Evolutionary conservation across 805 yeast species (phyloP), one percentile per base, ranked within the genome.

Genomic region (Schizosaccharomyces lindneri): DNA sequence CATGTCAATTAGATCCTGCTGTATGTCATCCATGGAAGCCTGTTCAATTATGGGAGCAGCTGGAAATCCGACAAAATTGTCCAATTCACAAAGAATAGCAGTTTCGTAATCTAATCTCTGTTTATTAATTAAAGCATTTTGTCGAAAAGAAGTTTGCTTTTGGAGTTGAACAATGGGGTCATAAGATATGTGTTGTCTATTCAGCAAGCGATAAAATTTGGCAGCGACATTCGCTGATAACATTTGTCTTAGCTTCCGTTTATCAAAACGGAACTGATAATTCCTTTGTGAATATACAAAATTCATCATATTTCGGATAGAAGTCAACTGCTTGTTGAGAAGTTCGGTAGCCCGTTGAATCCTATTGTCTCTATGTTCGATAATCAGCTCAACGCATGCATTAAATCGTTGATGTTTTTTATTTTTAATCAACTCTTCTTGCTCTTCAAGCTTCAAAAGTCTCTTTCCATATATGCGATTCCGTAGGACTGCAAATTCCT

Each of bases 141-240:
- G 36, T 17, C 57, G 57, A 27, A n/a, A 51, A 6, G 57, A 29
- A 5, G 27, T 46, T 13, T n/a, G 21, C 27, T 46, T 46, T 17
- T 46, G 51, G 17, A 24, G 21, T 19, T 19, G 21, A 46, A 19
- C 11, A 15, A 17, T 51, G 55, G 83, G 76, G 61, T 75, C 73
- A 61, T 81, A 67, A 64, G 79, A 78, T 70, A 87, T 95, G 80
- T 87, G 78, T 57, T 81, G 81, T 65, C 94, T 78, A 67, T 97
- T 78, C 7, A 51, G 36, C 68, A 89, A 85, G 65, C 85, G 83
- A 73, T 90, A 90, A 97, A 97, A 93, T 64, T 81, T 78, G 13
- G 55, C 39, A 31, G 51, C 29, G 4, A 43, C 29, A 6, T 29
- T 21, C 7, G 27, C 24, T 5, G 43, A 21, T 7, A 59, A 19